Base-by-base conservation (phyloP, 495 filamentous ascomycete species). In the Lepraria neglecta region DNA sequence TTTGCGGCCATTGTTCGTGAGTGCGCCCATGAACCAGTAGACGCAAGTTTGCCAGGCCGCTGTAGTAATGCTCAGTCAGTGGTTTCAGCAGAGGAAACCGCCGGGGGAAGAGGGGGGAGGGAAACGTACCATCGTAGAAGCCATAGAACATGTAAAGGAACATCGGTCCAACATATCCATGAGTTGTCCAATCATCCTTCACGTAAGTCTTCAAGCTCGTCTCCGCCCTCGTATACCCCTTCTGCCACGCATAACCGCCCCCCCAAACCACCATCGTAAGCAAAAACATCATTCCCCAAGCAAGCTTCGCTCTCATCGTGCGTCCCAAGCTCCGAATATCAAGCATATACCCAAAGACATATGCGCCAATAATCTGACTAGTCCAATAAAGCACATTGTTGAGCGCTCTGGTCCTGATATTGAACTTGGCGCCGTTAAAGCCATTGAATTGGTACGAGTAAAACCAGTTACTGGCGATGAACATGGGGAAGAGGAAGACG, bases 11-110 rank as follows among this genome's bases (percentile, higher is more conserved):
- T 91, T 92, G 79, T 96, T 96, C 64, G 87, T 89, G 56, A 95
- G 78, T 12, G 91, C 82, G 48, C 91, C 91, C 87, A 96, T 95
- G 74, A 84, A 84, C 90, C 89, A 95, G 78, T 95, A 95, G 47
- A 92, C 86, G 67, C 75, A 80, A 4, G 87, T 88, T 72, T 92
- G 88, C 85, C 86, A 89, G 48, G 80, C 77, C 30, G 89, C 84
- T 68, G 45, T 14, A 44, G 46, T 10, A 45, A 21, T 24, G 24
- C 24, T 24, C 24, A 30, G 17, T 42, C 14, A 62, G 54, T 2
- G 4, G 6, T n/a, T 14, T 21, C 27, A 24, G 24, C 27, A 15
- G 11, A 33, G 6, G 17, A 50, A 27, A 24, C 6, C 24, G n/a
- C 11, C 33, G 6, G 4, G 33, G 33, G 6, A 38, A 38, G 11